phyloP scores from a whole-genome alignment of 345 rosid genomes.

The Cochlearia excelsa region DNA sequence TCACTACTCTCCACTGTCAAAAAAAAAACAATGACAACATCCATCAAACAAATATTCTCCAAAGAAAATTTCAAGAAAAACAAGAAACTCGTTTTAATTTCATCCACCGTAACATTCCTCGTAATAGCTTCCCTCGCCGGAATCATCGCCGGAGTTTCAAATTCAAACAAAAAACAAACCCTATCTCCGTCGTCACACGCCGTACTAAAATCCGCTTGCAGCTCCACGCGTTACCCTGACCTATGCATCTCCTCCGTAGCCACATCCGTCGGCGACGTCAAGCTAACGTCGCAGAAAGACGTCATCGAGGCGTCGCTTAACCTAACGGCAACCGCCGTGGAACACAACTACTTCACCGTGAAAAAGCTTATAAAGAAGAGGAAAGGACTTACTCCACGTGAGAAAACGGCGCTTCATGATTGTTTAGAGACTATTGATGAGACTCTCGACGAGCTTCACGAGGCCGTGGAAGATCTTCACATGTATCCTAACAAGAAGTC shows the following conservation, averaged over 20 bases:
- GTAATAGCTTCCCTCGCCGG: constrained; percentile 29
- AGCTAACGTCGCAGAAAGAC: constrained; percentile 47
- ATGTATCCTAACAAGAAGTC: constrained; percentile 64
- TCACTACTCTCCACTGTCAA: constrained; percentile 23
- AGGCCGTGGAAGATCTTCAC: constrained; percentile 53
- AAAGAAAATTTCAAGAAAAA: constrained; percentile 28
- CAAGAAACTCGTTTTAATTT: constrained; percentile 28
- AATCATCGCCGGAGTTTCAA: constrained; percentile 32
- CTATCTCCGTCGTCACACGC: constrained; percentile 49
- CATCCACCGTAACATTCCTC: constrained; percentile 22
- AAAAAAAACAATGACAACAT: constrained; percentile 19
- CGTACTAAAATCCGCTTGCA: constrained; percentile 59
- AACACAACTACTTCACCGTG: constrained; percentile 48
- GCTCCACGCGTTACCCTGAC: constrained; percentile 60
- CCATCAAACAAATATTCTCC: constrained; percentile 28
- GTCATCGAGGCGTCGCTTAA: constrained; percentile 55
- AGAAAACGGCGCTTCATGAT: constrained; percentile 78
- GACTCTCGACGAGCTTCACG: constrained; percentile 71
- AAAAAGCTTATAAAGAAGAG: constrained; percentile 33
- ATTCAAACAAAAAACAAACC: constrained; percentile 22
- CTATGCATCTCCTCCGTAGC: constrained; percentile 68
- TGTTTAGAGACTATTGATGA: constrained; percentile 82
- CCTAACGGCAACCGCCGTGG: constrained; percentile 46
- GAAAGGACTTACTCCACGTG: constrained; percentile 47
- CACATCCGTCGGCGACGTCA: constrained; percentile 19